Percentiles rank a stretch among this genome's conserved stretches.
Evolutionary conservation across 2,329 filamentous ascomycete species (phyloP).

Genomic region (Microcyclospora tardicrescens): DNA sequence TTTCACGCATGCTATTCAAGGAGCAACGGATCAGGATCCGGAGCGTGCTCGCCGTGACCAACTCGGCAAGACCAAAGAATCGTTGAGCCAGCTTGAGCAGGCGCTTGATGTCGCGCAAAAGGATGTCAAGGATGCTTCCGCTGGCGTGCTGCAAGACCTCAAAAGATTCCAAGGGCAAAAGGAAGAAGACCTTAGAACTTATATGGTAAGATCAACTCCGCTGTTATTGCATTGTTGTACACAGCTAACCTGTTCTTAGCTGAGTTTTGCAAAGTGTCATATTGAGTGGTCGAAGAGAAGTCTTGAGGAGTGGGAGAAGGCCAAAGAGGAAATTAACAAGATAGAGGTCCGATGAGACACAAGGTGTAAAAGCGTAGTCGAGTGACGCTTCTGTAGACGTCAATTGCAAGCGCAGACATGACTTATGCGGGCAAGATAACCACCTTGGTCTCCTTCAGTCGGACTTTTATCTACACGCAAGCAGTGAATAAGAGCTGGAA

Average conservation of each 20-base stretch:
- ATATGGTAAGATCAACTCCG: slow-evolving; percentile 61
- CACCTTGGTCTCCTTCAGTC: no score
- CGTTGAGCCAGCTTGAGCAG: slow-evolving; percentile 74
- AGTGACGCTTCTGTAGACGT: no score
- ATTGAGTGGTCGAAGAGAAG: slow-evolving; percentile 90
- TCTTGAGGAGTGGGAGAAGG: slow-evolving; percentile 85
- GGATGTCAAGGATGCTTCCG: slow-evolving; percentile 86
- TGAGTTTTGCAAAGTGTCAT: slow-evolving; percentile 84
- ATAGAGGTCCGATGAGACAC: slow-evolving; percentile 43
- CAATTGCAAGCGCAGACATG: no score
- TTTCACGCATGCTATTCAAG: slow-evolving; percentile 88
- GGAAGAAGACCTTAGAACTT: slow-evolving; percentile 81
- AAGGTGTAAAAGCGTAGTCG: neutral
- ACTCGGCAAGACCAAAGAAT: slow-evolving; percentile 91
- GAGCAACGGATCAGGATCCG: slow-evolving; percentile 90
- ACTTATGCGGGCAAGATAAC: no score
- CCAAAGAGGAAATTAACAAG: slow-evolving; percentile 73
- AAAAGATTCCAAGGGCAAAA: slow-evolving; percentile 91
- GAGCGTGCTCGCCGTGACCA: slow-evolving; percentile 84
- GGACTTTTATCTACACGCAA: no score
- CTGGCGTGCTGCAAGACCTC: slow-evolving; percentile 76
- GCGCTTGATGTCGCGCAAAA: slow-evolving; percentile 76
- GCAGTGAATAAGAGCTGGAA: no score
- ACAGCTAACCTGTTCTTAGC: slow-evolving; percentile 35
- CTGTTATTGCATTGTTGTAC: slow-evolving; percentile 1